Evolutionary conservation across 2,329 filamentous ascomycete species (phyloP), one percentile per base, ranked within the genome.

Genomic region (Fusarium veterinarium): DNA sequence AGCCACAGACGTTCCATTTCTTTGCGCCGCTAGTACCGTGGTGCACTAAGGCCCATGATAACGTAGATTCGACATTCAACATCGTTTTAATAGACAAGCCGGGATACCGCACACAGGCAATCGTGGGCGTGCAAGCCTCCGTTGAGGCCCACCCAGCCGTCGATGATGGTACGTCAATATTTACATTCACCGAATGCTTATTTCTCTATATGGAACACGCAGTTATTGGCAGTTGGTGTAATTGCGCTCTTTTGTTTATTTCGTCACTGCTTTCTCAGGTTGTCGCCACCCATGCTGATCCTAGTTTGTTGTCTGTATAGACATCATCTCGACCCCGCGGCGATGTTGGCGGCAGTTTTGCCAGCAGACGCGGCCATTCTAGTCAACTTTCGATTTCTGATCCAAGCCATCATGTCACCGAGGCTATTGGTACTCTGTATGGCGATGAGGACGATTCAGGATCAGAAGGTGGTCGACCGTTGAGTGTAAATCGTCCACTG

Each of bases 331-430:
- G 86, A 80, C 85, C 85, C 81, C 86, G 84, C 78, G 81, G 80
- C 82, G 85, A 90, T 84, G 83, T 85, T 81, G 86, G 87, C 80
- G 84, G 83, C 79, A 89, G 84, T 81, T 89, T 90, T 81, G 83
- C 87, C 75, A 88, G 81, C 80, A 87, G 88, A 81, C 88, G 88
- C 78, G 88, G 88, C 74, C 88, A 90, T 81, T 82, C 82, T 67
- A 88, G 83, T 78, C 87, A 90, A 77, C 84, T 90, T 56, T 91
- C 89, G 63, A 90, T 97, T 81, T 96, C 93, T 81, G 95, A 97
- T 83, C 93, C 95, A 69, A 94, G 89, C 83, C 94, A 97, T 84
- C 95, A 97, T 89, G 94, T 97, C 80, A 97, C 95, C 63, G 95
- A 97, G 82, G 93, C 94, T 67, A 97, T 97, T 82, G 94, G 94